Evolutionary conservation across 495 filamentous ascomycete species (phyloP).

Genomic region (Umbilicaria muhlenbergii): DNA sequence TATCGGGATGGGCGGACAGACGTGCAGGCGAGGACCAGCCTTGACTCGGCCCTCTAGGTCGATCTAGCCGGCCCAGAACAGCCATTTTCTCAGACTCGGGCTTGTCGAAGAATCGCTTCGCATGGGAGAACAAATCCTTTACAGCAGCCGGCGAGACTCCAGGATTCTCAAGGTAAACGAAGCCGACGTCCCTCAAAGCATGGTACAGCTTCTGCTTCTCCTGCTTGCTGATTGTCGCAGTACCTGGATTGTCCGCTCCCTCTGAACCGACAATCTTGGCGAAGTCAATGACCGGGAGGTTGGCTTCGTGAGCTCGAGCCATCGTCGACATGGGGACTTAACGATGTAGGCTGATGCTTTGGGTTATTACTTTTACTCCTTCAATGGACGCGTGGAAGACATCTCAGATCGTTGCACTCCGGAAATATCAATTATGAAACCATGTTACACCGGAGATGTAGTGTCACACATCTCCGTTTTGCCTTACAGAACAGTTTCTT

Average conservation of each 20-base stretch:
- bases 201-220: conserved; percentile 13
- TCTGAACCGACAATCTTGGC: conserved; percentile 1
- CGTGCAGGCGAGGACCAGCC: conserved; percentile 6
- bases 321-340: too few relatives aligned
- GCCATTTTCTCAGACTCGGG: conserved; percentile 15
- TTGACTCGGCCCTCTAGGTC: conserved; percentile 24
- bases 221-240: not conserved
- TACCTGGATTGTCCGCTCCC: not conserved
- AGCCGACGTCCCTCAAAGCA: conserved; percentile 25
- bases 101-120: conserved; percentile 7
- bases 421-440: too few relatives aligned
- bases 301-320: too few relatives aligned
- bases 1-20: not conserved
- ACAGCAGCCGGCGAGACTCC: conserved; percentile 16
- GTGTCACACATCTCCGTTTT: too few relatives aligned
- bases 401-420: too few relatives aligned
- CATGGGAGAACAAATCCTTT: conserved; percentile 22
- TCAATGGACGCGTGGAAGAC: too few relatives aligned
- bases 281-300: conserved; percentile 4
- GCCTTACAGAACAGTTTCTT: too few relatives aligned
- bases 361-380: too few relatives aligned
- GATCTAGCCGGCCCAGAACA: conserved; percentile 17
- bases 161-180: conserved; percentile 25
- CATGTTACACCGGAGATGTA: too few relatives aligned
- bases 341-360: too few relatives aligned